phyloP scores from a whole-genome alignment of 1,284 basidiomycete genomes.

The Tilletia walkeri region DNA sequence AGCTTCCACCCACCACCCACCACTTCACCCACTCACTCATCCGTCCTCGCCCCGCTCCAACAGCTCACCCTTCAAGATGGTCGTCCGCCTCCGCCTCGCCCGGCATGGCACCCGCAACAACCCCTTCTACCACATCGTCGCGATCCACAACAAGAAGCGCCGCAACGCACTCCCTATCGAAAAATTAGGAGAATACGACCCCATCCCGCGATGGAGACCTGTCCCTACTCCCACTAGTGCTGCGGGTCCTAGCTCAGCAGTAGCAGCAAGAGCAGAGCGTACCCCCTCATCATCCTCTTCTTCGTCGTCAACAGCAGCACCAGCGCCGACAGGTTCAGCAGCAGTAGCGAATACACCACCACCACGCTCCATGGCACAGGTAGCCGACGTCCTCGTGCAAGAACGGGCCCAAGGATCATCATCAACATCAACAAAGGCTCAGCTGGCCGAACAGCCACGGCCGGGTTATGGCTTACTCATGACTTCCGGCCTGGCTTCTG shows the following conservation, averaged over 20 bases:
- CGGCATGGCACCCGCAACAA: constrained; percentile 77
- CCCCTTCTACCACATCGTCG: constrained; percentile 83
- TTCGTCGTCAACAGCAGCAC: neutral
- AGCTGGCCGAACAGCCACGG: neutral
- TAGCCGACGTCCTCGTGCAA: neutral
- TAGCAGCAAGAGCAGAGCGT: neutral
- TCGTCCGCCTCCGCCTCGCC: constrained; percentile 79
- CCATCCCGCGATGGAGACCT: constrained; percentile 57
- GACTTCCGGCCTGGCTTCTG: constrained; percentile 31
- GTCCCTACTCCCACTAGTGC: constrained; percentile 2
- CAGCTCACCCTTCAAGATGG: constrained; percentile 61
- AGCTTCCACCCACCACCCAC: neutral
- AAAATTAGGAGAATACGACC: constrained; percentile 82
- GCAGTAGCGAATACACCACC: neutral
- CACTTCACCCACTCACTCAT: too few relatives aligned
- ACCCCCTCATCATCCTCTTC: neutral
- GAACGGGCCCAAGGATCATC: neutral
- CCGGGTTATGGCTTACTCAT: constrained; percentile 39
- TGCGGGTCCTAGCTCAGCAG: neutral
- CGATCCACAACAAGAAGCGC: constrained; percentile 71
- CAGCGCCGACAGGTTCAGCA: neutral
- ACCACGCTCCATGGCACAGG: constrained; percentile 2
- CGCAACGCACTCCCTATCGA: constrained; percentile 88
- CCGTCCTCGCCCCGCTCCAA: too few relatives aligned
- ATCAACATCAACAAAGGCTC: neutral